Percentiles rank a stretch among this genome's conserved stretches.
These are phyloP conservation scores for Sporisorium exsertum DNA, from an alignment of 1,284 basidiomycete species.

Conservation along the genomic window DNA sequence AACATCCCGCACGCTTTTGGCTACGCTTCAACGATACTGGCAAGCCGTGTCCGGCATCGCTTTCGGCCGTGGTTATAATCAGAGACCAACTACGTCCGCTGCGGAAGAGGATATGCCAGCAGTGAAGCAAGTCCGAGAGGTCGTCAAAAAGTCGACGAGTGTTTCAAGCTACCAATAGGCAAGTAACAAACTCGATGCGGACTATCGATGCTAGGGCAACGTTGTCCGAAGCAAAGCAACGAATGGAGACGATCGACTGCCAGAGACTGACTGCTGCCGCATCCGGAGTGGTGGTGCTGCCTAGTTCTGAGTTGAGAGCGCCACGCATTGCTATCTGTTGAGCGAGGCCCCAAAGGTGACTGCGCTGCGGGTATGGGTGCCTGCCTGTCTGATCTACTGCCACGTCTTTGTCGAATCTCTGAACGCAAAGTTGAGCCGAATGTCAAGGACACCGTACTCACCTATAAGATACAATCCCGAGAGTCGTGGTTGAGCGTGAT, in stretches of 20 bases:
- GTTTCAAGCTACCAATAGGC: not conserved
- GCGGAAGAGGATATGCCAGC: not conserved
- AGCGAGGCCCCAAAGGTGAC: not conserved
- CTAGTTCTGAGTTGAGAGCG: not conserved
- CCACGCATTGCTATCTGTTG: not conserved
- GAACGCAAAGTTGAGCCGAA: too few relatives aligned
- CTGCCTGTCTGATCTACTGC: constrained; percentile 1
- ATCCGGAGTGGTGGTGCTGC: not conserved
- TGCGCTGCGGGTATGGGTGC: not conserved
- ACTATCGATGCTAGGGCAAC: not conserved
- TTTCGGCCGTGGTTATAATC: not conserved
- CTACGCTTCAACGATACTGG: not conserved
- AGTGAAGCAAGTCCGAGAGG: not conserved
- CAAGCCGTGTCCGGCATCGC: not conserved
- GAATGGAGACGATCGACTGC: not conserved
- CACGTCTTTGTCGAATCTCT: constrained; percentile 1
- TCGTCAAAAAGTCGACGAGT: not conserved
- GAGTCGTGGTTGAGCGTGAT: constrained; percentile 10
- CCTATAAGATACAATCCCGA: constrained; percentile 15
- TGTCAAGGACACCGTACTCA: constrained; percentile 10
- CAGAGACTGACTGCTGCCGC: not conserved
- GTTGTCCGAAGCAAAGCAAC: not conserved
- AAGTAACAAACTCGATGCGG: not conserved
- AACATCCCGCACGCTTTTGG: not conserved
- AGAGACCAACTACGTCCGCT: not conserved